Evolutionary conservation across 345 rosid genomes (phyloP).

Genomic region (Odontarrhena argentea): DNA sequence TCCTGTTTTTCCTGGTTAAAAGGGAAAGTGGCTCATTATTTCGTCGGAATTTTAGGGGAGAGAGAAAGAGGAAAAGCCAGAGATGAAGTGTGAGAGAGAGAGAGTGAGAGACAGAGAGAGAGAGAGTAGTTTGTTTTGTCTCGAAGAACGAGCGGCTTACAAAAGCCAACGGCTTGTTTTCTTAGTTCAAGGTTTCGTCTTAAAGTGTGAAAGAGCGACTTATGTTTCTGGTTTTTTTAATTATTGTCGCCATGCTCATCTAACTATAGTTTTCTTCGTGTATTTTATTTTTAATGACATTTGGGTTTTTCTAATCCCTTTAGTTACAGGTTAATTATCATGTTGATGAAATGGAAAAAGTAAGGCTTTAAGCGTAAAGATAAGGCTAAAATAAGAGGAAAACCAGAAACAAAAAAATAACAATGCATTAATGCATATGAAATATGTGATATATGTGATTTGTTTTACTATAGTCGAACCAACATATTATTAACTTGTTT

Average conservation of each 20-base stretch:
- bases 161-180: conserved; percentile 41
- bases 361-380: no score
- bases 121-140: conserved; percentile 35
- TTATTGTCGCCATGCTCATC: conserved; percentile 27
- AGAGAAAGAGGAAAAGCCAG: conserved; percentile 30
- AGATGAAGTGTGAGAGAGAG: conserved; percentile 25
- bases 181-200: conserved; percentile 31
- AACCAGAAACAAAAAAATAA: no score
- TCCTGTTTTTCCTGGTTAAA: conserved; percentile 34
- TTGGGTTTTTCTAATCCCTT: conserved; percentile 20
- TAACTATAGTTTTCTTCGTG: conserved; percentile 30
- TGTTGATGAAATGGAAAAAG: neutral
- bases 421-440: no score
- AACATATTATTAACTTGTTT: no score
- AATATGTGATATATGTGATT: no score
- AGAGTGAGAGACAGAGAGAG: conserved; percentile 25
- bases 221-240: conserved; percentile 9
- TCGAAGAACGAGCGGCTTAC: conserved; percentile 46
- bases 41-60: conserved; percentile 35
- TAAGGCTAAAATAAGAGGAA: no score
- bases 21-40: conserved; percentile 43
- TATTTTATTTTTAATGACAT: conserved; percentile 16
- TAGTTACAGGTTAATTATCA: conserved; percentile 14
- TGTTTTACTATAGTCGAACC: no score
- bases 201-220: conserved; percentile 42